These are phyloP conservation scores for Isatis tinctoria DNA, from an alignment of 345 rosid species.

Conservation along the genomic window DNA sequence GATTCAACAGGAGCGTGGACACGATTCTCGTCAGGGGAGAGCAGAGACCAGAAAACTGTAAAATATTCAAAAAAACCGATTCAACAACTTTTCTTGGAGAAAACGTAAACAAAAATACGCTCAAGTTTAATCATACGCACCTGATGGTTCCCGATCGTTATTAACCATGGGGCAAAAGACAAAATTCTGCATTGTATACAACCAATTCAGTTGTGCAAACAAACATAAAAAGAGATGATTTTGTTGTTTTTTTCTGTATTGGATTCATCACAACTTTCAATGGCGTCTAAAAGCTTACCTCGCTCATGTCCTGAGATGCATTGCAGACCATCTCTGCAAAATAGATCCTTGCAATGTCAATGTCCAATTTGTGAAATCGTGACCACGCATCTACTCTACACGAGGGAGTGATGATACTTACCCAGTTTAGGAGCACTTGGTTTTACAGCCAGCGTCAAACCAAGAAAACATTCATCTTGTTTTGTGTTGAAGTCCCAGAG, in stretches of 20 bases:
- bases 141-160: conserved; percentile 61
- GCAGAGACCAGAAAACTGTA: conserved; percentile 82
- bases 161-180: conserved; percentile 61
- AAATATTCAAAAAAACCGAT: not conserved
- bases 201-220: not conserved
- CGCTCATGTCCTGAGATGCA: conserved; percentile 52
- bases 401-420: conserved; percentile 25
- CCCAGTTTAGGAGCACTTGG: conserved; percentile 76
- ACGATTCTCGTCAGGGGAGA: conserved; percentile 59
- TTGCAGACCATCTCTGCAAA: conserved; percentile 54
- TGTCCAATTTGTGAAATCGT: not conserved
- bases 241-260: not conserved
- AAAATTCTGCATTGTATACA: conserved; percentile 51
- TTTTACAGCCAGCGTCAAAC: conserved; percentile 81
- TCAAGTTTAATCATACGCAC: conserved; percentile 20
- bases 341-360: not conserved
- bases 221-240: not conserved
- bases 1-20: conserved; percentile 58
- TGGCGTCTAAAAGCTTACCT: conserved; percentile 46
- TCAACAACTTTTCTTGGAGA: not conserved
- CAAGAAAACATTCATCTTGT: conserved; percentile 89
- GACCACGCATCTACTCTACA: not conserved
- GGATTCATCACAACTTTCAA: not conserved
- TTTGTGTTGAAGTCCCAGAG: conserved; percentile 83
- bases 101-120: not conserved